A percentile compares a stretch with the other conserved stretches of the same genome.
Conservation (phyloP, 495 filamentous ascomycete species). For the Tuber melanosporum region DNA sequence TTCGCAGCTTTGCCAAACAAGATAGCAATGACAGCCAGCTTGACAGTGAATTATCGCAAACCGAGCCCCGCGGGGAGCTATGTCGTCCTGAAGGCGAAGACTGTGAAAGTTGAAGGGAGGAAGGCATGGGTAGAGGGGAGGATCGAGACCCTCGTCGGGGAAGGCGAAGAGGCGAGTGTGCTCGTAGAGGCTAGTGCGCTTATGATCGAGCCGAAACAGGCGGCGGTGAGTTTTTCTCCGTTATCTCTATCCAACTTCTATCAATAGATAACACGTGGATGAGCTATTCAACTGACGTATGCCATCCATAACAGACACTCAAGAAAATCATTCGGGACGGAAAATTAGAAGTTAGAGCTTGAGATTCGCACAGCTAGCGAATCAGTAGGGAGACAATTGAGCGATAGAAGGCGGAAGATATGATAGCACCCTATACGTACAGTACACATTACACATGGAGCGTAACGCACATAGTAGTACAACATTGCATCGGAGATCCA, state of each 20-base stretch:
- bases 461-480: background rate
- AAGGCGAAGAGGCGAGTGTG: conserved; percentile 56
- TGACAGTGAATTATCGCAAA: conserved; percentile 81
- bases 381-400: background rate
- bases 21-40: conserved; percentile 80
- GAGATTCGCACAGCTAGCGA: background rate
- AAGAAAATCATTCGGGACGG: background rate
- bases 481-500: background rate
- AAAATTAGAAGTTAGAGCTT: background rate
- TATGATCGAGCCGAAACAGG: conserved; percentile 83
- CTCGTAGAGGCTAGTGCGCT: conserved; percentile 74
- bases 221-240: conserved; percentile 50
- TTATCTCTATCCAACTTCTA: background rate
- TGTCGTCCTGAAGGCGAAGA: conserved; percentile 71
- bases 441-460: background rate
- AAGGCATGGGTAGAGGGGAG: conserved; percentile 94
- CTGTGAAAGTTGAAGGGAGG: conserved; percentile 80
- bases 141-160: conserved; percentile 70
- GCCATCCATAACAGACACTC: background rate
- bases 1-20: conserved; percentile 85
- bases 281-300: background rate
- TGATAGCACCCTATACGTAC: background rate
- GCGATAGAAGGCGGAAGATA: background rate
- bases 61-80: conserved; percentile 72
- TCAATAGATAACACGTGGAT: background rate